Percentiles rank a stretch among this genome's conserved stretches.
phyloP scores from a whole-genome alignment of 257 asterid genomes.

The Eucommia ulmoides region DNA sequence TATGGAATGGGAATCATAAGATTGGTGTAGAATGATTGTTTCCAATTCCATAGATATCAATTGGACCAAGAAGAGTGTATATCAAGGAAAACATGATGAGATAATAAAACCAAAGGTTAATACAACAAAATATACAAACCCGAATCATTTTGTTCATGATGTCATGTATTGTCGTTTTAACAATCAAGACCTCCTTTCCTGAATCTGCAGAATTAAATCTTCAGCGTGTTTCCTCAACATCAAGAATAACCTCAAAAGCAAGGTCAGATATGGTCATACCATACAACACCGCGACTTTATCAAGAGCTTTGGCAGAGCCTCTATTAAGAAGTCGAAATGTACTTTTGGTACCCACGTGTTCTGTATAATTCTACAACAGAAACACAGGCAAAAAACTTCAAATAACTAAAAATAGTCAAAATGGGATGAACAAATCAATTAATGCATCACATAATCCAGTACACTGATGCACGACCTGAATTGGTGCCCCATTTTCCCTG shows the following conservation, averaged over 20 bases:
- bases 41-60: too few species aligned
- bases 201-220: conserved; percentile 34
- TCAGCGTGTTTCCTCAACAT: conserved; percentile 13
- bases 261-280: conserved; percentile 38
- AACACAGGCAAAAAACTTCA: too few species aligned
- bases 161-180: conserved; percentile 94
- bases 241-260: conserved; percentile 14
- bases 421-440: too few species aligned
- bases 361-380: conserved; percentile 78
- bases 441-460: too few species aligned
- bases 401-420: too few species aligned
- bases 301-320: conserved; percentile 99
- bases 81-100: too few species aligned
- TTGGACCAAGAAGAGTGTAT: too few species aligned
- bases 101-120: too few species aligned
- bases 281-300: conserved; percentile 93
- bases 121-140: conserved; percentile 20
- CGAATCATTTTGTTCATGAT: conserved; percentile 94
- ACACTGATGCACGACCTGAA: conserved; percentile 47
- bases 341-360: conserved; percentile 81
- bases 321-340: conserved; percentile 96
- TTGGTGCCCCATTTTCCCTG: conserved; percentile 97
- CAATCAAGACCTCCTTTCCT: conserved; percentile 82
- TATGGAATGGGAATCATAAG: too few species aligned
- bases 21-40: too few species aligned